A percentile compares a stretch with the other conserved stretches of the same genome.
phyloP scores from a whole-genome alignment of 768 basidiomycete genomes.

The Brasilioporus rufonigricans region DNA sequence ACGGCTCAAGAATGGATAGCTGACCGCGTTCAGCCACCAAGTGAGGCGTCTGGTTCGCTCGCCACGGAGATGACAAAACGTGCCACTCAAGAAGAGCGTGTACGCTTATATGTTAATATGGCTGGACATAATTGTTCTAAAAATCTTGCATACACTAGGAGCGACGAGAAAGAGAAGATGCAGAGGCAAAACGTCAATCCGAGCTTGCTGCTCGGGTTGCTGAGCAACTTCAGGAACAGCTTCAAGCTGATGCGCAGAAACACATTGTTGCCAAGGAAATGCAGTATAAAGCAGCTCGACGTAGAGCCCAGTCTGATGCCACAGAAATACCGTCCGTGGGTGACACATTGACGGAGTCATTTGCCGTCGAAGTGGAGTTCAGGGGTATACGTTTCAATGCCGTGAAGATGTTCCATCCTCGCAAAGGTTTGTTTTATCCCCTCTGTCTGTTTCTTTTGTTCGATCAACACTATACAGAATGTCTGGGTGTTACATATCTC shows the following conservation, averaged over 20 bases:
- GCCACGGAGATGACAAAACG: slow-evolving; percentile 78
- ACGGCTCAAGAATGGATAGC: slow-evolving; percentile 72
- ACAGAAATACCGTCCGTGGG: slow-evolving; percentile 55
- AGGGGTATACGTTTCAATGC: slow-evolving; percentile 57
- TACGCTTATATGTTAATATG: slow-evolving; percentile 27
- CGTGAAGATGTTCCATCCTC: slow-evolving; percentile 72
- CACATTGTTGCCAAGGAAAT: slow-evolving; percentile 46
- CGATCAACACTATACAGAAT: slow-evolving; percentile 39
- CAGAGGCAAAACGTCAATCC: slow-evolving; percentile 49
- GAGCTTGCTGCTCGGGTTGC: slow-evolving; percentile 53
- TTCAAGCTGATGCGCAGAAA: slow-evolving; percentile 61
- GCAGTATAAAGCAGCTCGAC: slow-evolving; percentile 50
- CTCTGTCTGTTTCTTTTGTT: background rate
- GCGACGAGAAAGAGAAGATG: slow-evolving; percentile 52
- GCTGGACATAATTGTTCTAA: background rate
- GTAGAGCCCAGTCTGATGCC: slow-evolving; percentile 67
- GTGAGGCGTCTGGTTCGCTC: slow-evolving; percentile 65
- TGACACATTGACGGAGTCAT: slow-evolving; percentile 60
- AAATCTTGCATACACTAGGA: slow-evolving; percentile 38
- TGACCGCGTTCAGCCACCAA: slow-evolving; percentile 51
- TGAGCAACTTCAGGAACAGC: slow-evolving; percentile 61
- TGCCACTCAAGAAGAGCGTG: slow-evolving; percentile 67
- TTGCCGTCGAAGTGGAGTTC: slow-evolving; percentile 54
- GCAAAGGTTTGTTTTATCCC: slow-evolving; percentile 47
- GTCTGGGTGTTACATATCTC: slow-evolving; percentile 63